phyloP scores from a whole-genome alignment of 345 rosid genomes.

The Linum lewisii region DNA sequence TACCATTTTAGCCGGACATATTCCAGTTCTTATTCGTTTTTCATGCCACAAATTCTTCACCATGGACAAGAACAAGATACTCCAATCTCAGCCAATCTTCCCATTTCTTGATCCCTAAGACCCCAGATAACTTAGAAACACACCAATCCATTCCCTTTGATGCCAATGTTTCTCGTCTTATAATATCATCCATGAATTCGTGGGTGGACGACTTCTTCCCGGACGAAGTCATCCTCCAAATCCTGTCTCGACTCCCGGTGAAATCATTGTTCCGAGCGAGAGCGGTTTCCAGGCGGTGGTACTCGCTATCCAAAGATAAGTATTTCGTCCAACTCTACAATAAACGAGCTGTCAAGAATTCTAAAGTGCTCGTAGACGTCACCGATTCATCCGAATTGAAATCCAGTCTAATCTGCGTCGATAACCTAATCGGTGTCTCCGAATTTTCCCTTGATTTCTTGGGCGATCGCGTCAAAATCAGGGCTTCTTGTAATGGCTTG shows the following conservation, averaged over 20 bases:
- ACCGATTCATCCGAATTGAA: conserved; percentile 40
- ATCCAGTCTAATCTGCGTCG: conserved; percentile 53
- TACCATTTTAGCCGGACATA: no score
- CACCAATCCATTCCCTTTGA: no score
- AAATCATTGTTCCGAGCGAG: conserved; percentile 55
- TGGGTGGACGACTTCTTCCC: conserved; percentile 41
- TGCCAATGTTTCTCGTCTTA: no score
- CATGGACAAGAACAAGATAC: not conserved
- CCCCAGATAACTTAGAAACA: not conserved
- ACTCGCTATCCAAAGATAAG: conserved; percentile 42
- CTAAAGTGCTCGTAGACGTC: conserved; percentile 51
- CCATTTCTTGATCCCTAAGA: not conserved
- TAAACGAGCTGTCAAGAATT: conserved; percentile 37
- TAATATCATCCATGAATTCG: conserved; percentile 26
- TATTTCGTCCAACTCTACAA: conserved; percentile 50
- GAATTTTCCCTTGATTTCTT: conserved; percentile 65
- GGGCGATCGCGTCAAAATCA: conserved; percentile 59
- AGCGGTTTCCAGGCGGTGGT: conserved; percentile 73
- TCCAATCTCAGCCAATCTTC: not conserved
- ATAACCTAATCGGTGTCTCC: conserved; percentile 50
- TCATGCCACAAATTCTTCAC: not conserved
- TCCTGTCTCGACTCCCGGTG: conserved; percentile 67
- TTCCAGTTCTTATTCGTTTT: no score
- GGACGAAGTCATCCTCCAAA: conserved; percentile 59
- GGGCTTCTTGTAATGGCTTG: conserved; percentile 80